Conservation (phyloP, 2,329 filamentous ascomycete species). For the Penicillium sp. region DNA sequence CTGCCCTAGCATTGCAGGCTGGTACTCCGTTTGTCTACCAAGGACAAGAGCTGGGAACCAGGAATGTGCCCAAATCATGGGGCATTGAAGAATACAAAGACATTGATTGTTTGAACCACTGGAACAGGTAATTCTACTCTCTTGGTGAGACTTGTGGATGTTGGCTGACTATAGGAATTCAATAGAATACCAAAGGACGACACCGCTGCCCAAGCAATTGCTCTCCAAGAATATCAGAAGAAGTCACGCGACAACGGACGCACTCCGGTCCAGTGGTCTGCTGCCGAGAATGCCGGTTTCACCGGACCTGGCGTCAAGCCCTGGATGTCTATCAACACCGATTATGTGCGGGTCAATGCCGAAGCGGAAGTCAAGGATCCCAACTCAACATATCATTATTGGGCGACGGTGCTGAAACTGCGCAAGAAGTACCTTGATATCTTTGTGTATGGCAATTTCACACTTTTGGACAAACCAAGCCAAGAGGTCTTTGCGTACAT, state of each 20-base stretch:
- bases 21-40: slow-evolving; percentile 69
- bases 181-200: slow-evolving; percentile 34
- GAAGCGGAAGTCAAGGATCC: slow-evolving; percentile 42
- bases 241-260: slow-evolving; percentile 64
- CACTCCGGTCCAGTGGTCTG: slow-evolving; percentile 70
- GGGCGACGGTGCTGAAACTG: slow-evolving; percentile 57
- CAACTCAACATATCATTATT: slow-evolving; percentile 59
- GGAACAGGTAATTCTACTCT: slow-evolving; percentile 41
- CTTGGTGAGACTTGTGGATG: not conserved
- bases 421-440: slow-evolving; percentile 62
- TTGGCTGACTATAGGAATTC: not conserved
- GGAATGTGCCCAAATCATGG: slow-evolving; percentile 62
- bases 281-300: slow-evolving; percentile 62
- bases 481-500: slow-evolving; percentile 57
- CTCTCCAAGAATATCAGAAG: slow-evolving; percentile 38
- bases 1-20: slow-evolving; percentile 56
- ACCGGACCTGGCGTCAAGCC: slow-evolving; percentile 53
- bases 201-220: slow-evolving; percentile 28
- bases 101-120: slow-evolving; percentile 60
- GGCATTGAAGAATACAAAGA: slow-evolving; percentile 66
- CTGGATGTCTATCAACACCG: slow-evolving; percentile 70
- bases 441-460: slow-evolving; percentile 67
- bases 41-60: slow-evolving; percentile 67
- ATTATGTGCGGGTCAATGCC: slow-evolving; percentile 63
- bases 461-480: slow-evolving; percentile 53